Percentiles rank a stretch among this genome's conserved stretches.
These are phyloP conservation scores for Yamadazyma spencermartinsiae DNA, from an alignment of 1,139 yeast species.

Conservation along the genomic window DNA sequence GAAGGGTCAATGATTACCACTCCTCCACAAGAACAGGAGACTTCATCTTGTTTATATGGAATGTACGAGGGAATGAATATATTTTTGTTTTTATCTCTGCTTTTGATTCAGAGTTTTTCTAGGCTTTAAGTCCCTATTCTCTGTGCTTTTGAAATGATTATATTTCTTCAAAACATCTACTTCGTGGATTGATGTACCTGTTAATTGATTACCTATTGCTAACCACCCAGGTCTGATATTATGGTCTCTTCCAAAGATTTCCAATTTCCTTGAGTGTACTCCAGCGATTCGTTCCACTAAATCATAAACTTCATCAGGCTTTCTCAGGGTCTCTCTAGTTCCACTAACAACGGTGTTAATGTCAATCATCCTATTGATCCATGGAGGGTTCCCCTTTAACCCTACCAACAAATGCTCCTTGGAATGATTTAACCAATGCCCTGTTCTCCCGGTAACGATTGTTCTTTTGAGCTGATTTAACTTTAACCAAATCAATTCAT, in stretches of 20 bases:
- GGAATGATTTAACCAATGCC: constrained; percentile 95
- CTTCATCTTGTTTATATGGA: not conserved
- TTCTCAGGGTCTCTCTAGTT: constrained; percentile 85
- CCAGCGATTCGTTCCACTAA: constrained; percentile 85
- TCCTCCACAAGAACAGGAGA: too few species aligned
- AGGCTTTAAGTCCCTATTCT: not conserved
- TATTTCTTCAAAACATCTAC: constrained; percentile 50
- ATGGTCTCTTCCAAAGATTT: constrained; percentile 85
- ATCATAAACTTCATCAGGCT: constrained; percentile 90
- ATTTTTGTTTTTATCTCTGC: not conserved
- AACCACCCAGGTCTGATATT: constrained; percentile 90
- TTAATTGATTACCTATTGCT: constrained; percentile 81
- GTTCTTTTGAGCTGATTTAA: constrained; percentile 85
- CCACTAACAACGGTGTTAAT: constrained; percentile 77
- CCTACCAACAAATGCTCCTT: constrained; percentile 90
- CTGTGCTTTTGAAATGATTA: constrained; percentile 19
- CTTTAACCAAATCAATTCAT: constrained; percentile 89
- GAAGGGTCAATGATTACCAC: constrained; percentile 5
- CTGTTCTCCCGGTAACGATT: constrained; percentile 92
- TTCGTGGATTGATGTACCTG: constrained; percentile 60
- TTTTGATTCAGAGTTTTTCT: not conserved
- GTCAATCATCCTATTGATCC: constrained; percentile 69
- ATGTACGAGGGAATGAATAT: not conserved
- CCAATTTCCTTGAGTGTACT: constrained; percentile 70
- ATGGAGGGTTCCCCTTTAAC: constrained; percentile 73